Conservation (phyloP, 768 basidiomycete genomes). For the Rhodosporidiobolus sp. region DNA sequence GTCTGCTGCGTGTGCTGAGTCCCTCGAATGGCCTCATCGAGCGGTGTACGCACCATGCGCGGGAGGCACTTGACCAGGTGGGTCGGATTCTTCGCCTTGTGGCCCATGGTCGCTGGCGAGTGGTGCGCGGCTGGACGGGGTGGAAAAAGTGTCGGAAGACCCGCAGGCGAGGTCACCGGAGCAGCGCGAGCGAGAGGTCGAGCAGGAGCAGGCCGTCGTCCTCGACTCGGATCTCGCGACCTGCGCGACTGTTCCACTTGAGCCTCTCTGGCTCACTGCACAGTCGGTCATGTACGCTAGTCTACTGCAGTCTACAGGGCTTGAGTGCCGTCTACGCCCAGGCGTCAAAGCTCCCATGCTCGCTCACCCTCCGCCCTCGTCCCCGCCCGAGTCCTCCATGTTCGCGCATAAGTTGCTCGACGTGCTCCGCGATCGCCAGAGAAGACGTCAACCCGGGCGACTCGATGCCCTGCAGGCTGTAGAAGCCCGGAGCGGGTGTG, state of each 20-base stretch:
- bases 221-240: not conserved
- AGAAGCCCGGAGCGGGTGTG: constrained; percentile 53
- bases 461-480: constrained; percentile 85
- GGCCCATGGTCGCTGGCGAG: constrained; percentile 5
- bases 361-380: constrained; percentile 13
- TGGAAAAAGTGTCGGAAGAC: not conserved
- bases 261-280: too few relatives aligned
- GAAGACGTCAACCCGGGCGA: constrained; percentile 85
- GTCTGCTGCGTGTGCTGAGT: too few relatives aligned
- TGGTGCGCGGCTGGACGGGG: not conserved
- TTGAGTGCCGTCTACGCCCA: constrained; percentile 27
- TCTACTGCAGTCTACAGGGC: not conserved
- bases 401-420: constrained; percentile 50
- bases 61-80: constrained; percentile 54
- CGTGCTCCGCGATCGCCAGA: constrained; percentile 75
- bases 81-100: constrained; percentile 26
- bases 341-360: constrained; percentile 16
- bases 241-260: not conserved
- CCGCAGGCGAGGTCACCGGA: not conserved
- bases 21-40: too few relatives aligned
- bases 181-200: too few relatives aligned
- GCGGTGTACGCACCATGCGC: constrained; percentile 61
- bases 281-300: not conserved
- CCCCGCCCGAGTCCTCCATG: constrained; percentile 27
- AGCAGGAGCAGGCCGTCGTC: not conserved